Evolutionary conservation across 495 filamentous ascomycete species (phyloP), one percentile per base, ranked within the genome.

Genomic region (Cercophora newfieldiana): DNA sequence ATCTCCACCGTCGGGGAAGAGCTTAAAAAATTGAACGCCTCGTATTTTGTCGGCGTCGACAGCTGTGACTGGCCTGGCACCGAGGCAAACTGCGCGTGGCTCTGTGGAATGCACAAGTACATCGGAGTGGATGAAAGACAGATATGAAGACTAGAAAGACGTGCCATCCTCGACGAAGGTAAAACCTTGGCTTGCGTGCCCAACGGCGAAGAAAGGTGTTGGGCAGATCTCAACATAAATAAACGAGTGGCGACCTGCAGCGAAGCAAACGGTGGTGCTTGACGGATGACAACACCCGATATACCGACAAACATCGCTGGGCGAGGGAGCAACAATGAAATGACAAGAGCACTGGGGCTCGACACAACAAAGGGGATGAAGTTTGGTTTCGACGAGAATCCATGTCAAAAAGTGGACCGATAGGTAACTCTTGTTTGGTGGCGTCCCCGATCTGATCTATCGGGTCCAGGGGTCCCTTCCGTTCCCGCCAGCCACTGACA

Each of bases 391-490:
- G 12, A 44, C 18, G n/a, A 6, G 37, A 2, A 44, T 44, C 37
- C 37, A 44, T 44, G 37, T 14, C 12, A 44, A 44, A 44, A 44
- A 44, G 37, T 44, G 37, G 37, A 44, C 18, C 37, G 37, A 44
- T 44, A 44, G 37, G 37, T 8, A 14, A 44, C 37, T 44, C 37
- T 14, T 44, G 50, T 8, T 53, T 53, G 21, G 50, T 53, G 50
- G 50, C 50, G 50, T 53, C n/a, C 10, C 19, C 50, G 50, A 53
- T 53, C 50, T 44, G 37, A 26, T 53, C 14, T 22, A 22, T 24
- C 24, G 50, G 50, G 50, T 53, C 24, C 50, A 53, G 50, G 50
- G 50, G 2, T 26, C 18, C 50, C 50, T 53, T 53, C 50, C 50
- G 37, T 14, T 26, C 50, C 50, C 50, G 50, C n/a, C 5, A 53